phyloP scores from a whole-genome alignment of 495 filamentous ascomycete genomes.

The Penicillium ochrochloron region DNA sequence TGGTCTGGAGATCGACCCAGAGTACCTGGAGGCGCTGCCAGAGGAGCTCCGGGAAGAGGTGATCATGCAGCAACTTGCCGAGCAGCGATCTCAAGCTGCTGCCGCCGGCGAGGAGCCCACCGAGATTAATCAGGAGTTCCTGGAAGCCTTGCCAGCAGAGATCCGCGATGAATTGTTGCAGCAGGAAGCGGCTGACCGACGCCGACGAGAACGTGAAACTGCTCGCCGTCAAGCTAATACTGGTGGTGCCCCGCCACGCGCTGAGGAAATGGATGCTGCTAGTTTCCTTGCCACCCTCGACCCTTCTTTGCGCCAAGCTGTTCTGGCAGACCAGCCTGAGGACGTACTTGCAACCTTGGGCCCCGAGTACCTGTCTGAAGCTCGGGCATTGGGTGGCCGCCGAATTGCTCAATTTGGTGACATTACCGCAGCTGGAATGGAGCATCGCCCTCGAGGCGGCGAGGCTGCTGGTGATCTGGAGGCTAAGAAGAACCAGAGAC shows the following conservation, averaged over 20 bases:
- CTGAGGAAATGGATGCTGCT: slow-evolving; percentile 91
- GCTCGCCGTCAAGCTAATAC: slow-evolving; percentile 64
- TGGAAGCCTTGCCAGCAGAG: slow-evolving; percentile 88
- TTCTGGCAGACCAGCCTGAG: slow-evolving; percentile 89
- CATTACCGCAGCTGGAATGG: slow-evolving; percentile 47
- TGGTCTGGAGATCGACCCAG: slow-evolving; percentile 87
- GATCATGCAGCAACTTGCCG: slow-evolving; percentile 81
- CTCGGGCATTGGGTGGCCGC: slow-evolving; percentile 69
- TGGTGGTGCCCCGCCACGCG: slow-evolving; percentile 57
- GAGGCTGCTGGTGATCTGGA: slow-evolving; percentile 49
- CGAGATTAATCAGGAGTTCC: slow-evolving; percentile 91
- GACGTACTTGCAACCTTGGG: slow-evolving; percentile 85
- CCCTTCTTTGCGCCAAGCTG: slow-evolving; percentile 78
- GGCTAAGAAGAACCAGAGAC: slow-evolving; percentile 71
- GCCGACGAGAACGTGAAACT: slow-evolving; percentile 83
- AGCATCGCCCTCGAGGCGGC: slow-evolving; percentile 50
- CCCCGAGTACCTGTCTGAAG: slow-evolving; percentile 82
- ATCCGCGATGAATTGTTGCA: slow-evolving; percentile 88
- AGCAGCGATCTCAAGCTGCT: slow-evolving; percentile 78
- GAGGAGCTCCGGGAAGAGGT: slow-evolving; percentile 96
- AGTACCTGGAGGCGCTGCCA: slow-evolving; percentile 90
- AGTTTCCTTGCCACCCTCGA: slow-evolving; percentile 92
- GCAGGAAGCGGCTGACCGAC: slow-evolving; percentile 86
- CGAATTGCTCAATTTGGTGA: slow-evolving; percentile 66
- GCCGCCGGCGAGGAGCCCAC: slow-evolving; percentile 81